Evolutionary conservation across 768 basidiomycete species (phyloP), one percentile per base, ranked within the genome.

Genomic region (Collybia sp.): DNA sequence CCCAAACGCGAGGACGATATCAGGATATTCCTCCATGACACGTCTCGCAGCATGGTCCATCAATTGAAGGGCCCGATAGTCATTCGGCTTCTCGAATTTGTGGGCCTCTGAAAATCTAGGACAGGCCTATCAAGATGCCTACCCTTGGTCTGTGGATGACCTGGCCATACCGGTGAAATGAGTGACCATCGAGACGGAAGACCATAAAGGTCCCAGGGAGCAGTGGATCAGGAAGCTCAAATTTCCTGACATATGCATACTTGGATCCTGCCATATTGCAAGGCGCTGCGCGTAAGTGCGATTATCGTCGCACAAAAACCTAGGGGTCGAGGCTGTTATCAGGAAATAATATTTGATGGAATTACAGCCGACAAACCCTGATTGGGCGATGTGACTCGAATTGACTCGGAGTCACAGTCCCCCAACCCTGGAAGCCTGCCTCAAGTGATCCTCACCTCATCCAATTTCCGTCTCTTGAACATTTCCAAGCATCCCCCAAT

Each of bases 11-110:
- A 96, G 73, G 11, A 90, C 70, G 47, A 96, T 79, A 59, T 96
- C 94, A 31, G 80, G 76, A 58, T 86, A 85, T 57, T 86, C 83
- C 25, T 81, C 69, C 89, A 99, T 89, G 36, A 93, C 72, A 40
- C 77, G 72, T 53, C 70, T 73, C 0, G 96, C 96, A 1, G 93
- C 92, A 46, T 80, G 77, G 59, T 99, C 93, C 94, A 98, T 97
- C 37, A 99, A 77, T 50, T 82, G 62, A 5, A 99, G 72, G 0
- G 93, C 96, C 11, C 86, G 79, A 42, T 74, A 63, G 65, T 99
- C 96, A 64, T 97, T 99, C 1, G 96, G 96, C 58, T 98, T 99
- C 6, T 66, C 60, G 59, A 98, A 97, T 0, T 60, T 61, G 58
- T 99, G 94, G 18, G 72, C 71, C 12, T 90, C 88, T 1, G 93